phyloP scores from a whole-genome alignment of 2,329 filamentous ascomycete species.

The Thielaviopsis ethacetica region DNA sequence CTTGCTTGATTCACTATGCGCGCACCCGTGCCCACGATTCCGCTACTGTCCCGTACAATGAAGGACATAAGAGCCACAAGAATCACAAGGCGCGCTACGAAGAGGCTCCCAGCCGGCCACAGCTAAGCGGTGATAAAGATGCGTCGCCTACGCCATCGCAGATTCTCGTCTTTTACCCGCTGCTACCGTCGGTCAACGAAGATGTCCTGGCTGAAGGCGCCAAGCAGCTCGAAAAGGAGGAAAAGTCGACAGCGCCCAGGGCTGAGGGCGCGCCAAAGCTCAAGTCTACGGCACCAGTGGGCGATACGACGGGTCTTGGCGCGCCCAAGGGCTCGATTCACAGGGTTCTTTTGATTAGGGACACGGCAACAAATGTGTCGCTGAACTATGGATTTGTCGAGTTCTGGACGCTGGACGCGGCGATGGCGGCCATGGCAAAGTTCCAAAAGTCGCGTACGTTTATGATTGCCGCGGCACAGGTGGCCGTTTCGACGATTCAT shows the following conservation, averaged over 20 bases:
- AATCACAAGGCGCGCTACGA: constrained; percentile 11
- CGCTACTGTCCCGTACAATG: not conserved
- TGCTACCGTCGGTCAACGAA: constrained; percentile 56
- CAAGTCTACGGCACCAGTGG: constrained; percentile 41
- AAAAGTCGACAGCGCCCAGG: constrained; percentile 21
- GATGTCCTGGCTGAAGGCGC: constrained; percentile 57
- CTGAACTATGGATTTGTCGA: constrained; percentile 76
- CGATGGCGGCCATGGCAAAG: constrained; percentile 55
- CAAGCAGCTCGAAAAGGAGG: constrained; percentile 49
- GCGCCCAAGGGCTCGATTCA: constrained; percentile 59
- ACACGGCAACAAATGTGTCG: constrained; percentile 52
- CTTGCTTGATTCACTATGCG: constrained; percentile 26
- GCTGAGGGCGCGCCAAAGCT: constrained; percentile 33
- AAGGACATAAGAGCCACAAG: not conserved
- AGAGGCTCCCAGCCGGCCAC: constrained; percentile 16
- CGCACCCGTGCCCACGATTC: constrained; percentile 19
- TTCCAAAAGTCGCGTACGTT: constrained; percentile 58
- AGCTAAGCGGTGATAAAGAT: constrained; percentile 31
- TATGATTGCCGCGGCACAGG: constrained; percentile 58
- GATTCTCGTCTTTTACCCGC: constrained; percentile 56
- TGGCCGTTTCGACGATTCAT: constrained; percentile 60
- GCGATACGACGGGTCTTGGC: constrained; percentile 44
- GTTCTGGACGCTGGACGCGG: constrained; percentile 61
- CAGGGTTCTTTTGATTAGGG: constrained; percentile 61
- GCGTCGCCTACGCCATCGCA: constrained; percentile 47